Percentiles rank a stretch among this genome's conserved stretches.
phyloP scores from a whole-genome alignment of 768 basidiomycete genomes.

The Tricholoma hemisulphureum region DNA sequence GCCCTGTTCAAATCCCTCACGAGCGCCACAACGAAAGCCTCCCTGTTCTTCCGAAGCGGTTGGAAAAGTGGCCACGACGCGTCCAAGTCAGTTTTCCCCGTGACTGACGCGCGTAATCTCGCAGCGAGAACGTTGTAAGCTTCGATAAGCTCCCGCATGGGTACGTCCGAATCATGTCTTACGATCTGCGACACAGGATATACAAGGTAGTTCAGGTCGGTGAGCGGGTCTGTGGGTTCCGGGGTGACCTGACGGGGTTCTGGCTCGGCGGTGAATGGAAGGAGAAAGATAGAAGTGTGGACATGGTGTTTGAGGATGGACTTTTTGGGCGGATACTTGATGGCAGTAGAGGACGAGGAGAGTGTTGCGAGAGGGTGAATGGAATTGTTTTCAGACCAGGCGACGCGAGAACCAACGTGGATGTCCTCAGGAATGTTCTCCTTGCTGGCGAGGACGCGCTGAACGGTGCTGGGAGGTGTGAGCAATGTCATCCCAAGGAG shows the following conservation, averaged over 20 bases:
- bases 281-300: conserved; percentile 29
- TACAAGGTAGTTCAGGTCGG: conserved; percentile 62
- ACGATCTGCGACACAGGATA: conserved; percentile 63
- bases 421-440: conserved; percentile 38
- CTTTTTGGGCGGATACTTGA: conserved; percentile 47
- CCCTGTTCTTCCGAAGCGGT: conserved; percentile 57
- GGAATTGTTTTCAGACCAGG: conserved; percentile 52
- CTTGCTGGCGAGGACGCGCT: conserved; percentile 48
- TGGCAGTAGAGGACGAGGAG: conserved; percentile 30
- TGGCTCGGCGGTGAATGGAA: conserved; percentile 34
- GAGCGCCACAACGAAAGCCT: conserved; percentile 54
- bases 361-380: conserved; percentile 38
- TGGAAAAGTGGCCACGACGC: conserved; percentile 72
- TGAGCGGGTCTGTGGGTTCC: conserved; percentile 70
- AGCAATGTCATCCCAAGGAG: conserved; percentile 44
- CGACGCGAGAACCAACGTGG: conserved; percentile 37
- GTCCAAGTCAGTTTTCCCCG: conserved; percentile 48
- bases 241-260: conserved; percentile 65
- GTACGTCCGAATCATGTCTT: conserved; percentile 35
- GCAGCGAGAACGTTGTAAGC: conserved; percentile 71
- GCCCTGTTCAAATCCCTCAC: conserved; percentile 68
- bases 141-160: conserved; percentile 61
- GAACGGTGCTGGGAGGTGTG: conserved; percentile 61
- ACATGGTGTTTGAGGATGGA: conserved; percentile 70
- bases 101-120: conserved; percentile 53